Evolutionary conservation across 192 early-diverging fungal species (phyloP), one percentile per base, ranked within the genome.

Genomic region (Backusella parvicylindrica): DNA sequence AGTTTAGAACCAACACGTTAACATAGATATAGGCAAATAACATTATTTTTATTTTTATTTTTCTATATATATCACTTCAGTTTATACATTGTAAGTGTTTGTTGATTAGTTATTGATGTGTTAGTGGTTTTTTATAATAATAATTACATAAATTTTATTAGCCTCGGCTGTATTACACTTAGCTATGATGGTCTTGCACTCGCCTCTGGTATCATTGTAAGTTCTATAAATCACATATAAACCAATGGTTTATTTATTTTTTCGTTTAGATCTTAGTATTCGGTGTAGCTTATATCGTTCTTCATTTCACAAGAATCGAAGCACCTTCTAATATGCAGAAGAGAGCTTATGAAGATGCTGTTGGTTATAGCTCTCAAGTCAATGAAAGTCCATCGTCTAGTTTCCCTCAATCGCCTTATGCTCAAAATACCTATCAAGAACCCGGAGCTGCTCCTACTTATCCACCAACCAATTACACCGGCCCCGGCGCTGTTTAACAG

Each of bases 191-290:
- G 64, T 1, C 35, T 80, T 26, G 28, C 63, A 12, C 43, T 80
- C 37, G 72, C 72, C 12, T 80, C 64, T 49, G 79, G 79, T 73
- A 49, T 76, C 6, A 75, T 80, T 72, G 79, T 80, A 72, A 76
- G 74, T 73, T 8, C 0, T 6, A 56, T 41, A 31, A 21, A 38
- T 49, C 1, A 68, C n/a, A 26, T 15, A 40, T 43, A 77, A 70
- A 28, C 21, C 53, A 69, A 40, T 9, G 13, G 40, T 33, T 43
- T 32, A 12, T 43, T 8, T 32, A 30, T 13, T 6, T 18, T 30
- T 3, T 35, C 31, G 15, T 32, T 11, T 38, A 80, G 78, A 31
- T 80, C 32, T 18, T 71, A 12, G 30, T 76, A 3, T 40, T 72
- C 40, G 79, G 79, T n/a, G 65, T 80, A 36, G 74, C 70, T 35